phyloP scores from a whole-genome alignment of 2,329 filamentous ascomycete species.

The Knufia petricola region DNA sequence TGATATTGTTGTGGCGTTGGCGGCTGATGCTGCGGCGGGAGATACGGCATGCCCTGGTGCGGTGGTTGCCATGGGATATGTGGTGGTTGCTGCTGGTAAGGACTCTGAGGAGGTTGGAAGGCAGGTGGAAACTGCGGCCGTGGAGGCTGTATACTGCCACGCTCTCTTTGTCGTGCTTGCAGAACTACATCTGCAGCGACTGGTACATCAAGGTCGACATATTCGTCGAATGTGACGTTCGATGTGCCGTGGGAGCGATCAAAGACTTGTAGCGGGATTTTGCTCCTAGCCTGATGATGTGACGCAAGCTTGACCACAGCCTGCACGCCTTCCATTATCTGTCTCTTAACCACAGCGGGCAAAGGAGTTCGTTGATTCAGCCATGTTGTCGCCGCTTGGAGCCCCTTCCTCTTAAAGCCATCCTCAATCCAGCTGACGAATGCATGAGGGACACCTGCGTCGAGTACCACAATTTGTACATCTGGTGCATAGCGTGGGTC shows the following conservation, averaged over 20 bases:
- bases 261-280: slow-evolving; percentile 75
- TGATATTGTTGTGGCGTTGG: slow-evolving; percentile 13
- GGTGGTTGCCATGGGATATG: slow-evolving; percentile 13
- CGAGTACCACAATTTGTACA: slow-evolving; percentile 74
- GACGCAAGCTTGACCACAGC: slow-evolving; percentile 71
- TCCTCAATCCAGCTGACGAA: slow-evolving; percentile 77
- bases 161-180: slow-evolving; percentile 51
- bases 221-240: slow-evolving; percentile 78
- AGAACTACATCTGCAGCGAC: slow-evolving; percentile 73
- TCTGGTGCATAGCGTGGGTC: slow-evolving; percentile 71
- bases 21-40: slow-evolving; percentile 12
- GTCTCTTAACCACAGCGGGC: slow-evolving; percentile 68
- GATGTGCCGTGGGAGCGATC: slow-evolving; percentile 64
- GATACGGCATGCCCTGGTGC: slow-evolving; percentile 17
- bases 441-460: slow-evolving; percentile 44
- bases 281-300: slow-evolving; percentile 58
- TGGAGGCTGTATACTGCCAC: slow-evolving; percentile 24
- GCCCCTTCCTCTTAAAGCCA: slow-evolving; percentile 59
- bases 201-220: slow-evolving; percentile 67
- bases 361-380: slow-evolving; percentile 68
- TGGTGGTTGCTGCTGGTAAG: slow-evolving; percentile 13
- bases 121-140: slow-evolving; percentile 51
- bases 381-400: slow-evolving; percentile 71
- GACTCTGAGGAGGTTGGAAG: slow-evolving; percentile 36
- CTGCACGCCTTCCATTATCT: slow-evolving; percentile 79